These are phyloP conservation scores for Periconia sp. DNA, from an alignment of 2,329 filamentous ascomycete species.

Conservation along the genomic window DNA sequence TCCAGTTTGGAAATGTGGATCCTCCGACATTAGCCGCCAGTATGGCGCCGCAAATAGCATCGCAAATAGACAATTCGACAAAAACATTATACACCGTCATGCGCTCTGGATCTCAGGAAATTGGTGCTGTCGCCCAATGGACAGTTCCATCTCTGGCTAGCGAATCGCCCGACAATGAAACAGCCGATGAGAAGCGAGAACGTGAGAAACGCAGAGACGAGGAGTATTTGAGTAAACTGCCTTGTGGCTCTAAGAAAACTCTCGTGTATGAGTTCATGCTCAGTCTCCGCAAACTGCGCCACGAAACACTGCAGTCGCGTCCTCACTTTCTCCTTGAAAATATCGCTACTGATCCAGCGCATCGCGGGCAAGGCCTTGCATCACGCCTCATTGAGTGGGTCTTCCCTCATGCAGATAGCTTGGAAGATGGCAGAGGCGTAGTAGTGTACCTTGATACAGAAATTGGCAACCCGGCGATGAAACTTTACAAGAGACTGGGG, in stretches of 20 bases:
- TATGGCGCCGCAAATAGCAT: slow-evolving; percentile 25
- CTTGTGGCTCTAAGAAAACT: slow-evolving; percentile 25
- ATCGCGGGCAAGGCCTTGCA: slow-evolving; percentile 27
- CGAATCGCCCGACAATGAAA: slow-evolving; percentile 6
- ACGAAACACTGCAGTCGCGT: slow-evolving; percentile 10
- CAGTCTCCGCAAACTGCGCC: slow-evolving; percentile 16
- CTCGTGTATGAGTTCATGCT: slow-evolving; percentile 25
- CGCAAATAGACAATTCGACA: slow-evolving; percentile 14
- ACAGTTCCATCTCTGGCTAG: slow-evolving; percentile 9
- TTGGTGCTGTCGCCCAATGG: slow-evolving; percentile 33
- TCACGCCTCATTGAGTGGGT: slow-evolving; percentile 19
- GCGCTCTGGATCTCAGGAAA: slow-evolving; percentile 7
- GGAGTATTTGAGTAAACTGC: slow-evolving; percentile 18
- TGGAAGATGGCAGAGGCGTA: background rate
- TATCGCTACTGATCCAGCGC: slow-evolving; percentile 26
- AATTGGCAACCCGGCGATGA: slow-evolving; percentile 24
- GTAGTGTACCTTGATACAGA: slow-evolving; percentile 31
- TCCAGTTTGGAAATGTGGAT: slow-evolving; percentile 31
- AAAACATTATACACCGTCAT: slow-evolving; percentile 15
- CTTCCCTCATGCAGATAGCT: slow-evolving; percentile 17
- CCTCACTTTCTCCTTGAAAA: slow-evolving; percentile 29
- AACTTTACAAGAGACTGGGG: slow-evolving; percentile 27
- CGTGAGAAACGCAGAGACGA: slow-evolving; percentile 26
- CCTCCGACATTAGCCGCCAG: slow-evolving; percentile 10
- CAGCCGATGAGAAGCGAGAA: slow-evolving; percentile 20